Evolutionary conservation across 2,329 filamentous ascomycete species (phyloP).

Genomic region (Exophiala bonariae): DNA sequence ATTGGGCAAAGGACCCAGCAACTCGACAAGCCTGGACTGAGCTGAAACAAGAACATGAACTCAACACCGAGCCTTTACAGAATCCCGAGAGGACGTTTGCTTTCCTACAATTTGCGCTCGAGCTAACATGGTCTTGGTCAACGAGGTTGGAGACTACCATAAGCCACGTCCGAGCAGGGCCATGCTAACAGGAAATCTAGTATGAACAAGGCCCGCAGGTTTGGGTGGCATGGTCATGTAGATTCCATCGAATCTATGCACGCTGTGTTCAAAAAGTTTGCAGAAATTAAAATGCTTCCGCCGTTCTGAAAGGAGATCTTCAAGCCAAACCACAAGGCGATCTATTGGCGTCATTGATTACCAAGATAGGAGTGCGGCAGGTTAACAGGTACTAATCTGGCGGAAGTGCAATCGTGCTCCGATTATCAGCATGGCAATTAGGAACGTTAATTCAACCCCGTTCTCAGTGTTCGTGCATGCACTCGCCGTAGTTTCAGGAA

Average conservation of each 20-base stretch:
- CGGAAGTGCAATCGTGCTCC: too few relatives aligned
- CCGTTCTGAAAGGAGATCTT: slow-evolving; percentile 6
- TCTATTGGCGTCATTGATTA: too few relatives aligned
- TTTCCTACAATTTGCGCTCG: slow-evolving; percentile 17
- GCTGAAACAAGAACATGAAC: slow-evolving; percentile 30
- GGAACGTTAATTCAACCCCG: too few relatives aligned
- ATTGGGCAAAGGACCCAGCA: slow-evolving; percentile 47
- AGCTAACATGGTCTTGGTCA: slow-evolving; percentile 18
- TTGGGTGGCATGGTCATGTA: slow-evolving; percentile 50
- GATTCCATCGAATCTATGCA: slow-evolving; percentile 46
- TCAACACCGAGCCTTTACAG: slow-evolving; percentile 12
- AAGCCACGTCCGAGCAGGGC: background rate
- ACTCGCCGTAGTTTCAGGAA: too few relatives aligned
- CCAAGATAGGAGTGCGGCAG: too few relatives aligned
- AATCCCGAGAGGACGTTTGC: slow-evolving; percentile 17
- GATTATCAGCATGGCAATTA: too few relatives aligned
- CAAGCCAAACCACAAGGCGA: too few relatives aligned
- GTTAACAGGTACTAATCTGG: too few relatives aligned
- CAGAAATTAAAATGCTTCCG: slow-evolving; percentile 46
- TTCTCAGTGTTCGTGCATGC: too few relatives aligned
- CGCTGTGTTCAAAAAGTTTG: slow-evolving; percentile 44
- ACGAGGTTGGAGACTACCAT: slow-evolving; percentile 11
- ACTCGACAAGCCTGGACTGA: slow-evolving; percentile 48
- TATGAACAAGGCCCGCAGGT: slow-evolving; percentile 47
- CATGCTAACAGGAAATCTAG: slow-evolving; percentile 17